Percentiles rank a stretch among this genome's conserved stretches.
phyloP scores from a whole-genome alignment of 306 rosid genomes.

The Prunus mongolica region DNA sequence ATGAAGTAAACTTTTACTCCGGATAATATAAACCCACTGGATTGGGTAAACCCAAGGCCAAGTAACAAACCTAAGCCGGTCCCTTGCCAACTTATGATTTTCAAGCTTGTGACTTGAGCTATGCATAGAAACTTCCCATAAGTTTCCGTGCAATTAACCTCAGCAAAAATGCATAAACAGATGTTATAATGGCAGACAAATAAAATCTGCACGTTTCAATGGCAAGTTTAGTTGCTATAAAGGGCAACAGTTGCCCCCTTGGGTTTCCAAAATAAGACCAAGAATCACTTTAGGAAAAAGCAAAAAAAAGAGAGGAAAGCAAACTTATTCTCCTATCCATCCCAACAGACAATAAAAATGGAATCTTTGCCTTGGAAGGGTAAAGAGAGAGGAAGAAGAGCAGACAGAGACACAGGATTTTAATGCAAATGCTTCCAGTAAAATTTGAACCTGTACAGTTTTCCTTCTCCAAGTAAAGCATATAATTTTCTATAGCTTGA shows the following conservation, averaged over 20 bases:
- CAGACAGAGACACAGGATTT: neutral
- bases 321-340: neutral
- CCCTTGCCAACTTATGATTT: neutral
- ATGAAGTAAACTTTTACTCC: too few relatives aligned
- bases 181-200: neutral
- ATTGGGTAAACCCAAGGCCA: neutral
- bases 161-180: neutral
- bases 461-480: constrained; percentile 3
- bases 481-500: neutral
- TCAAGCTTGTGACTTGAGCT: neutral
- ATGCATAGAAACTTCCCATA: neutral
- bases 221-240: neutral
- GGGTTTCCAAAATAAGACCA: neutral
- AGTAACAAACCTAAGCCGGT: neutral
- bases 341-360: neutral
- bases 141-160: neutral
- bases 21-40: neutral
- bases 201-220: neutral
- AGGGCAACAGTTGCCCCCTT: neutral
- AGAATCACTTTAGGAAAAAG: neutral
- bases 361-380: neutral
- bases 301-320: neutral
- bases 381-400: neutral
- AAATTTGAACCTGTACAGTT: constrained; percentile 13
- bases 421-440: constrained; percentile 3